A percentile compares a stretch with the other conserved stretches of the same genome.
Evolutionary conservation across 108 stramenopile genomes (phyloP).

Genomic region (Nannochloropsis salina): DNA sequence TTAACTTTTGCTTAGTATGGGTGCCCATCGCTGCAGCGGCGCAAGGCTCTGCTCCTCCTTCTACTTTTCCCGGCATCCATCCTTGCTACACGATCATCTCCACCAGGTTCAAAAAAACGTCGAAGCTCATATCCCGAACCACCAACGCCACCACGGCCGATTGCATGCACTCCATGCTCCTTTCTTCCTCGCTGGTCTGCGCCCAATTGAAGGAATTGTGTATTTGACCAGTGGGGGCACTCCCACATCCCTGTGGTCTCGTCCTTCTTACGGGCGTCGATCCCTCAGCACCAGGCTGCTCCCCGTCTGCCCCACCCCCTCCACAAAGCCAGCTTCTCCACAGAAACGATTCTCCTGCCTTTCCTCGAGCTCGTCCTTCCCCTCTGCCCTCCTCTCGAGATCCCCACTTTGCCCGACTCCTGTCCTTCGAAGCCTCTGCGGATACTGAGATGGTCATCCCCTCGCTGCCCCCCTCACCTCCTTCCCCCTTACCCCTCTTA

Average conservation of each 20-base stretch:
- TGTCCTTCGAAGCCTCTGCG: neutral
- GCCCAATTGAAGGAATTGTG: neutral
- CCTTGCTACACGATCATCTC: slow-evolving; percentile 8
- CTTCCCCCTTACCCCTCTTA: neutral
- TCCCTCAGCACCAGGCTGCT: too few relatives aligned
- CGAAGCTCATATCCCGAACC: neutral
- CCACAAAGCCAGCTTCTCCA: slow-evolving; percentile 15
- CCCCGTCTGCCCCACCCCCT: neutral
- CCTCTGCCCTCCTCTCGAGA: neutral
- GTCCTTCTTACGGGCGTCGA: too few relatives aligned
- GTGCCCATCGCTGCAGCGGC: too few relatives aligned
- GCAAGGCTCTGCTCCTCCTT: neutral
- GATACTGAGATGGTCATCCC: neutral
- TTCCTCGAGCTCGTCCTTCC: neutral
- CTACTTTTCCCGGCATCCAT: neutral
- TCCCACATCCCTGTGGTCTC: too few relatives aligned
- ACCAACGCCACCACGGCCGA: neutral
- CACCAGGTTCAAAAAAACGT: slow-evolving; percentile 15
- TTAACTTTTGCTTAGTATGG: too few relatives aligned
- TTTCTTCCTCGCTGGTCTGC: neutral
- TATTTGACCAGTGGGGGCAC: too few relatives aligned
- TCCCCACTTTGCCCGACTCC: neutral
- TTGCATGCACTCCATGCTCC: neutral
- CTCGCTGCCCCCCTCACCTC: neutral
- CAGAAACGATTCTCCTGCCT: neutral